These are phyloP conservation scores for Cardamine resedifolia DNA, from an alignment of 345 rosid genomes.

Conservation along the genomic window DNA sequence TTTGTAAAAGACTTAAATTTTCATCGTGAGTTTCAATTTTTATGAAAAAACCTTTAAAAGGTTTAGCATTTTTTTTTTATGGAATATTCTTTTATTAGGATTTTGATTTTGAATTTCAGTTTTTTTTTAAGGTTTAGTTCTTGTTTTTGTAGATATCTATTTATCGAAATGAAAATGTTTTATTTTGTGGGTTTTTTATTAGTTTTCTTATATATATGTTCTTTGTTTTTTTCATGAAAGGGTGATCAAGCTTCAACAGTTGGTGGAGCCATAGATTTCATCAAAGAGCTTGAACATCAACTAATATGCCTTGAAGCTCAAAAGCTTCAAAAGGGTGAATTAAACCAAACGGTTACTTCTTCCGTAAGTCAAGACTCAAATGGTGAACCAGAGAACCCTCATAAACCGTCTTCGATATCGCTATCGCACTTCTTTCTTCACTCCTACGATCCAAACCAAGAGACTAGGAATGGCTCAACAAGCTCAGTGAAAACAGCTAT, in stretches of 20 bases:
- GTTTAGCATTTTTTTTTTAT: background rate
- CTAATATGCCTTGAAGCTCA: constrained; percentile 67
- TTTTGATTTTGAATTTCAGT: background rate
- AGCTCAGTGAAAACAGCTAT: constrained; percentile 42
- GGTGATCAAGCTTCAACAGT: constrained; percentile 96
- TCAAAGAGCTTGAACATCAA: constrained; percentile 80
- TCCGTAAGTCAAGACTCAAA: constrained; percentile 34
- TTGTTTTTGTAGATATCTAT: background rate
- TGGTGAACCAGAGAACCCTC: constrained; percentile 19
- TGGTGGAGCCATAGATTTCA: constrained; percentile 88
- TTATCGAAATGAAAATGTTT: background rate
- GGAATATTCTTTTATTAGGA: background rate
- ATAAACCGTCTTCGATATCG: constrained; percentile 31
- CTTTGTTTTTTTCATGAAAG: constrained; percentile 35
- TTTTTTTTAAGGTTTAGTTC: background rate
- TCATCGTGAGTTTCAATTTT: background rate
- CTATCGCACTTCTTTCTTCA: constrained; percentile 55
- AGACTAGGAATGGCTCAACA: constrained; percentile 45
- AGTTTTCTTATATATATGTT: background rate
- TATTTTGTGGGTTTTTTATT: background rate
- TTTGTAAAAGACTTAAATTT: background rate
- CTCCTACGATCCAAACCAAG: constrained; percentile 60
- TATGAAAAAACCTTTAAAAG: background rate
- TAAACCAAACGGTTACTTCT: constrained; percentile 29
- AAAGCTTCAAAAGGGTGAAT: constrained; percentile 41